Conservation (phyloP, 2,329 filamentous ascomycete species). For the Colletotrichum eremochloae region DNA sequence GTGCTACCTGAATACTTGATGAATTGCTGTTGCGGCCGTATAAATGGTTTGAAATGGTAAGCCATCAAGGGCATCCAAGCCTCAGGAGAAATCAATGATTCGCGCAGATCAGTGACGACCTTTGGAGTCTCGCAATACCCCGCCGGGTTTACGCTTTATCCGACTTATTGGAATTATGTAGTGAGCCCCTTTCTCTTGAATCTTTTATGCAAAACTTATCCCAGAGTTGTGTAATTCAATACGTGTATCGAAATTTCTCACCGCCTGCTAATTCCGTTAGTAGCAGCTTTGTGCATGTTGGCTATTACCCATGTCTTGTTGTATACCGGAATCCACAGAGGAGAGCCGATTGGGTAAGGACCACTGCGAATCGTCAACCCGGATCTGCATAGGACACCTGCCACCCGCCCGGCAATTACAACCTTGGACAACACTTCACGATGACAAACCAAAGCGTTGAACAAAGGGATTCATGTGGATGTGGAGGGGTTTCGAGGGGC, state of each 20-base stretch:
- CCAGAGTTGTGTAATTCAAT: too few species aligned
- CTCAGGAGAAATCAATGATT: too few species aligned
- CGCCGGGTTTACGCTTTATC: not conserved
- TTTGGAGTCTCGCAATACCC: too few species aligned
- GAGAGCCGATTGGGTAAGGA: not conserved
- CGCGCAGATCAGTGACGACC: not conserved
- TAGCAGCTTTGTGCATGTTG: not conserved
- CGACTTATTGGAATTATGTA: not conserved
- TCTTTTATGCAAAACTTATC: not conserved
- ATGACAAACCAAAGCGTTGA: not conserved
- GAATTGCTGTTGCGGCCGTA: not conserved
- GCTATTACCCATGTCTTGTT: not conserved
- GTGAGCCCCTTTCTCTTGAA: not conserved
- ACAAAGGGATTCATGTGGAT: not conserved
- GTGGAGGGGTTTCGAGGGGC: not conserved
- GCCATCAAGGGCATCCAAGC: not conserved
- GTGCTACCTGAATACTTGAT: not conserved
- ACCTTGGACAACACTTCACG: not conserved
- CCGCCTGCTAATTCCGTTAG: not conserved
- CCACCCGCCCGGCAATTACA: not conserved
- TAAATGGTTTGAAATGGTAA: not conserved
- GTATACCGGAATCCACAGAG: not conserved
- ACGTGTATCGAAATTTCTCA: not conserved
- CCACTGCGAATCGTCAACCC: constrained; percentile 11
- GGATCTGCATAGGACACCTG: constrained; percentile 13